Base-by-base conservation (phyloP, 768 basidiomycete species). In the Lentinula lateritia region DNA sequence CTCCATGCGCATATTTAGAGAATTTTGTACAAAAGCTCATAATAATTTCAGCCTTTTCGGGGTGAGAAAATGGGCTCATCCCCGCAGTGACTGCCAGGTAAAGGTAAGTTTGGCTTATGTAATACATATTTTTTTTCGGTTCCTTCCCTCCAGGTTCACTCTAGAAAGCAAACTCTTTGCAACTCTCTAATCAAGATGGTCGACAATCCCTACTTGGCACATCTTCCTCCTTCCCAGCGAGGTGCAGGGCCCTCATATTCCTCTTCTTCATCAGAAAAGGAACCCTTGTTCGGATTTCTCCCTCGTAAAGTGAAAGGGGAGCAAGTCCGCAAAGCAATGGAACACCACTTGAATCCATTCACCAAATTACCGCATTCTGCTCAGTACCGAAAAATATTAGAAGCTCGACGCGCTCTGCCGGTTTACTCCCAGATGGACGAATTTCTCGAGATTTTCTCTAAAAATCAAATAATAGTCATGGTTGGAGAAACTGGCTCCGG, bases 381-480 rank as follows among this genome's bases (percentile, higher is more conserved):
- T 3, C 83, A 88, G 64, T 98, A 97, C 78, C 85, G 78, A 73
- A 93, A 91, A 76, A 95, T 98, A 61, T 72, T 98, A 23, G 88
- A 88, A 68, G 74, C 80, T 10, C 85, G 97, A 61, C 93, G 88
- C 78, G 91, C 92, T 70, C 79, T 99, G 20, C 96, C 97, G 0
- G 95, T 99, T 0, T 97, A 82, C 67, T 75, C 87, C 2, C 92
- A 96, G 74, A 96, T 98, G 95, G 83, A 88, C 61, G 92, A 95
- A 50, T 98, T 99, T 72, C 85, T 88, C 68, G 82, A 67, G 66
- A 73, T 89, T 87, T 92, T 90, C 75, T 83, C 69, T 60, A 75
- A 84, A 66, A 84, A 93, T 72, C 94, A 96, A 77, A 89, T 97
- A 64, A 88, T 90, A 43, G 84, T 94, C 63, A 89, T 94, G 85